Conservation (phyloP, 371 early-diverging fungal species). For the Syncephalastrum contaminatum region DNA sequence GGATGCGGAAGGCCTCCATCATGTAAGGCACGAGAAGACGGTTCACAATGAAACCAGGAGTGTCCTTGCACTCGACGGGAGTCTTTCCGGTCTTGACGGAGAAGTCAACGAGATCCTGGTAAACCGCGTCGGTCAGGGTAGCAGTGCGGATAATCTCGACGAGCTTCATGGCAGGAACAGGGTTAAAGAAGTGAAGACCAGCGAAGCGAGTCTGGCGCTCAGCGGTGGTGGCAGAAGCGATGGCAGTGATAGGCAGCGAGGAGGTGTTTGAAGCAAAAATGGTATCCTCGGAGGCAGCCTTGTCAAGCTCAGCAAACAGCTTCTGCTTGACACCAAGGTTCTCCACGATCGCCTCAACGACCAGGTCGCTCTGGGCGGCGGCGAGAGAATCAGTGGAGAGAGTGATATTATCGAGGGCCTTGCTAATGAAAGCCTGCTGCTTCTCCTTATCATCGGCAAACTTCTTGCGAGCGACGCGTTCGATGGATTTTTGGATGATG, state of each 20-base stretch:
- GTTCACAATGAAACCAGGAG: slow-evolving; percentile 98
- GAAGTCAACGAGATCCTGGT: slow-evolving; percentile 63
- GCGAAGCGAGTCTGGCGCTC: slow-evolving; percentile 65
- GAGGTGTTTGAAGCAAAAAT: slow-evolving; percentile 94
- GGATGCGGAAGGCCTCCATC: slow-evolving; percentile 89
- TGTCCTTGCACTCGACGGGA: slow-evolving; percentile 94
- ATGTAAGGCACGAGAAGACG: slow-evolving; percentile 95
- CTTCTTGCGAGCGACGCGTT: slow-evolving; percentile 89
- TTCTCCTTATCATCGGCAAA: slow-evolving; percentile 66
- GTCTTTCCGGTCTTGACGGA: slow-evolving; percentile 78
- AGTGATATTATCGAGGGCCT: slow-evolving; percentile 62
- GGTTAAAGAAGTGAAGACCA: slow-evolving; percentile 97
- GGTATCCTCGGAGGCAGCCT: slow-evolving; percentile 67
- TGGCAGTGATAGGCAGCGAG: slow-evolving; percentile 80
- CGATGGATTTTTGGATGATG: slow-evolving; percentile 79
- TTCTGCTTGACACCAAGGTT: slow-evolving; percentile 85
- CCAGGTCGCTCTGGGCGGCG: slow-evolving; percentile 68
- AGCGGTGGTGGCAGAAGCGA: slow-evolving; percentile 67
- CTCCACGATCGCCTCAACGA: slow-evolving; percentile 96
- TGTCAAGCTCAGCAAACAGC: slow-evolving; percentile 73
- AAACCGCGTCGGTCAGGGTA: slow-evolving; percentile 60
- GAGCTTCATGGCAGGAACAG: slow-evolving; percentile 96
- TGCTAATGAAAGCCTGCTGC: slow-evolving; percentile 63
- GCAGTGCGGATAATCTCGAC: slow-evolving; percentile 89
- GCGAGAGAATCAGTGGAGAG: slow-evolving; percentile 61